phyloP scores from a whole-genome alignment of 2,329 filamentous ascomycete genomes.

The Ploettnerulaceae sp. region DNA sequence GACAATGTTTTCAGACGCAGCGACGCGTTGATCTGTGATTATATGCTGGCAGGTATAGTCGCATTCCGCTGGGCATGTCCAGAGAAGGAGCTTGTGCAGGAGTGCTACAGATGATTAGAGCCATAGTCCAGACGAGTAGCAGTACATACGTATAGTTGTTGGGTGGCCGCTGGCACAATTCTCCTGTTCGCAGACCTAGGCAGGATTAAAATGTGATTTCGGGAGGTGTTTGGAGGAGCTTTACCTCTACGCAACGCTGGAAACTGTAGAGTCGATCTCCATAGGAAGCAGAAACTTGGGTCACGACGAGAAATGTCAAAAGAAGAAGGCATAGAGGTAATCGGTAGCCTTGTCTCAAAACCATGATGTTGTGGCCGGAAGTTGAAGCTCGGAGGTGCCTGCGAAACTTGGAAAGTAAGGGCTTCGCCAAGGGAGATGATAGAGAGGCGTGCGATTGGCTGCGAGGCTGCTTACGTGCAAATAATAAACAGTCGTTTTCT shows the following conservation, averaged over 20 bases:
- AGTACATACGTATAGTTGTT: constrained; percentile 28
- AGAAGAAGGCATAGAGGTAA: constrained; percentile 18
- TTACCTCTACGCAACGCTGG: constrained; percentile 74
- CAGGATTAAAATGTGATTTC: constrained; percentile 4
- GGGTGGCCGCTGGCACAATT: constrained; percentile 67
- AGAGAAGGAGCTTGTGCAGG: constrained; percentile 80
- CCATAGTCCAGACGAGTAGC: constrained; percentile 8
- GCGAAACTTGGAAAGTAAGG: not conserved
- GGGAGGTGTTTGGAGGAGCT: constrained; percentile 11
- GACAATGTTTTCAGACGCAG: constrained; percentile 62
- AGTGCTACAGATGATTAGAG: constrained; percentile 52
- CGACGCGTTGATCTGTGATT: constrained; percentile 67
- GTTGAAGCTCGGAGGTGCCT: not conserved
- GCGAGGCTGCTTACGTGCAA: not conserved
- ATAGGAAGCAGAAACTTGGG: constrained; percentile 60
- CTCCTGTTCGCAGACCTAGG: constrained; percentile 70
- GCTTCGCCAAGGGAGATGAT: not conserved
- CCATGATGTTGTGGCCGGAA: constrained; percentile 20
- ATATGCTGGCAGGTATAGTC: constrained; percentile 98
- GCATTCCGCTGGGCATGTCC: constrained; percentile 91
- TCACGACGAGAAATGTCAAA: constrained; percentile 32
- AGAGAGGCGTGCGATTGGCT: no score
- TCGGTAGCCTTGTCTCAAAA: constrained; percentile 20
- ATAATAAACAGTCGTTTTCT: not conserved
- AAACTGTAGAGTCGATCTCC: constrained; percentile 89